These are phyloP conservation scores for Macrolepiota albuminosa DNA, from an alignment of 768 basidiomycete species.

Conservation along the genomic window DNA sequence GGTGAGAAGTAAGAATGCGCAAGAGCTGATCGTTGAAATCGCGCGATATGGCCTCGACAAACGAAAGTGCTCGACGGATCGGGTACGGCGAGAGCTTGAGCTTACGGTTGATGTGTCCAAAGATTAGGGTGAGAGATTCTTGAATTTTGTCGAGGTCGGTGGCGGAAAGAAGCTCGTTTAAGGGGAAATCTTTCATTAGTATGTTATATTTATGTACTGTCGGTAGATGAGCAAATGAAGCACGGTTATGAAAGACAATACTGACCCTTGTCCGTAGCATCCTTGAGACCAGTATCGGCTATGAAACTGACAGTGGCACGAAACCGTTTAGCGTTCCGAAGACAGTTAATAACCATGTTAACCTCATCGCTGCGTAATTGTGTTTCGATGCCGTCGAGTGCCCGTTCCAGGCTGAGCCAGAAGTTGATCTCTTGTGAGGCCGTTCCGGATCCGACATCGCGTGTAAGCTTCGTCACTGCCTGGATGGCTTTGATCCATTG, in stretches of 20 bases:
- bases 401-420: slow-evolving; percentile 93
- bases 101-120: slow-evolving; percentile 92
- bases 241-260: slow-evolving; percentile 2
- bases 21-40: slow-evolving; percentile 96
- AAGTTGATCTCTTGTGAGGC: slow-evolving; percentile 99
- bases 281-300: slow-evolving; percentile 94
- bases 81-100: slow-evolving; percentile 96
- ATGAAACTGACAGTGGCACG: slow-evolving; percentile 97
- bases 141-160: slow-evolving; percentile 96
- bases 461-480: slow-evolving; percentile 89
- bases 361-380: slow-evolving; percentile 93
- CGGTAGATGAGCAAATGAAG: neutral
- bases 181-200: slow-evolving; percentile 97
- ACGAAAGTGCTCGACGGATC: slow-evolving; percentile 89
- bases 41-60: slow-evolving; percentile 96
- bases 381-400: slow-evolving; percentile 87
- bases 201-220: slow-evolving; percentile 96
- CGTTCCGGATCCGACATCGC: slow-evolving; percentile 91
- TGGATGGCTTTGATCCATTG: slow-evolving; percentile 98
- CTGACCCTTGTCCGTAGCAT: slow-evolving; percentile 84
- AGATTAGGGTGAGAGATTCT: slow-evolving; percentile 82
- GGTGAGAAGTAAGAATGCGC: slow-evolving; percentile 84
- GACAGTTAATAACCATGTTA: slow-evolving; percentile 86
- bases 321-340: slow-evolving; percentile 95
- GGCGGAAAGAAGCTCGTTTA: slow-evolving; percentile 94